phyloP scores from a whole-genome alignment of 306 rosid genomes.

The Vigna unguiculata region DNA sequence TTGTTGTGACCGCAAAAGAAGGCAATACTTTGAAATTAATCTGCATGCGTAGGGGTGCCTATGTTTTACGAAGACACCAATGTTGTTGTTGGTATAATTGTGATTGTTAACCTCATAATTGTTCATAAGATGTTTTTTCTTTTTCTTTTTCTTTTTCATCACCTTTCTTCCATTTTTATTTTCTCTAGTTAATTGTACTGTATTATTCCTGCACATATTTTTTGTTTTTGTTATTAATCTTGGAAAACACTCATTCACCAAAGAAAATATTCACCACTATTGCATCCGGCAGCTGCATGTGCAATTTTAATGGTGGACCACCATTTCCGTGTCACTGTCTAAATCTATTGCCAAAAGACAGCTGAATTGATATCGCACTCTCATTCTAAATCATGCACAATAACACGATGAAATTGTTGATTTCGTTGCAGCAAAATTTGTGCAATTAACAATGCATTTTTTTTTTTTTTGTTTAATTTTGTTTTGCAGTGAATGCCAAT shows the following conservation, averaged over 20 bases:
- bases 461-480: background rate
- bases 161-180: background rate
- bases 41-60: slow-evolving; percentile 29
- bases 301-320: slow-evolving; percentile 57
- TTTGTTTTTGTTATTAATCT: background rate
- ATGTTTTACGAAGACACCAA: background rate
- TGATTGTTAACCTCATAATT: slow-evolving; percentile 22
- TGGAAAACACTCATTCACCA: background rate
- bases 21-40: slow-evolving; percentile 26
- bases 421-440: slow-evolving; percentile 13
- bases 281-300: slow-evolving; percentile 53
- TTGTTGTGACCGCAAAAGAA: slow-evolving; percentile 32
- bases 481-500: slow-evolving; percentile 69
- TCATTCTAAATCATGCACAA: slow-evolving; percentile 8
- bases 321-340: slow-evolving; percentile 49
- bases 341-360: slow-evolving; percentile 32
- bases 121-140: background rate
- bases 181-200: background rate
- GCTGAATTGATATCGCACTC: slow-evolving; percentile 24
- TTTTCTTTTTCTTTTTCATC: slow-evolving; percentile 9
- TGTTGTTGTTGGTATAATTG: background rate
- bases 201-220: background rate
- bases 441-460: background rate
- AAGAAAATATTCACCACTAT: slow-evolving; percentile 10
- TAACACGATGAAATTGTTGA: background rate